Base-by-base conservation (phyloP, 495 filamentous ascomycete species). In the Hypoxylon rickii region DNA sequence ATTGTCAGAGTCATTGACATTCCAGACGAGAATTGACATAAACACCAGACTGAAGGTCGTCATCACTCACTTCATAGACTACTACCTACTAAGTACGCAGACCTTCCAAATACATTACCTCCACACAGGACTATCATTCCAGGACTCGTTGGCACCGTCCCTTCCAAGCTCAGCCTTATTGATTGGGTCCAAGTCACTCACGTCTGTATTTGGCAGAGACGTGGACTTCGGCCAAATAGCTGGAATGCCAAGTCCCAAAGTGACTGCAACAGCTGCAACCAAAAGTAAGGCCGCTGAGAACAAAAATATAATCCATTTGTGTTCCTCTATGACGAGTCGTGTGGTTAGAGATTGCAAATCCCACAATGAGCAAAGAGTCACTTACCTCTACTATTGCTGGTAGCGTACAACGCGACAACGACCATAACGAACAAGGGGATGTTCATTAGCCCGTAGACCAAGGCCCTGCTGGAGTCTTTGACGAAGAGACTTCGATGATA, bases 371-470 rank as follows among this genome's bases (percentile, higher is more conserved):
- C 8, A n/a, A 31, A 22, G 24, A 40, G 24, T 32, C 1, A 45
- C 55, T 64, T 41, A 67, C 75, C 73, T 46, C 69, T 67, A 24
- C 56, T 26, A 19, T 32, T 47, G 8, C 50, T 63, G 11, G 72
- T 70, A 19, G 65, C 57, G 21, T 63, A 64, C 29, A 80, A 46
- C 16, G 69, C 70, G n/a, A 70, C 44, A n/a, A 78, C 69, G 6
- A 80, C 75, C 45, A 78, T 75, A 3, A 76, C 42, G 58, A 78
- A 78, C 36, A 79, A 54, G 12, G 76, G 78, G 2, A 78, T 58
- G 48, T 77, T 71, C 70, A 80, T 66, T 20, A 77, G 50, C 1
- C 70, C 75, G 63, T 80, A 79, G 2, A 77, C 49, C 17, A 70
- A 63, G 6, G 73, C 72, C 36, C 77, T 61, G 15, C 70, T 57